These are phyloP conservation scores for Comarum palustre DNA, from an alignment of 306 rosid genomes.

Conservation along the genomic window DNA sequence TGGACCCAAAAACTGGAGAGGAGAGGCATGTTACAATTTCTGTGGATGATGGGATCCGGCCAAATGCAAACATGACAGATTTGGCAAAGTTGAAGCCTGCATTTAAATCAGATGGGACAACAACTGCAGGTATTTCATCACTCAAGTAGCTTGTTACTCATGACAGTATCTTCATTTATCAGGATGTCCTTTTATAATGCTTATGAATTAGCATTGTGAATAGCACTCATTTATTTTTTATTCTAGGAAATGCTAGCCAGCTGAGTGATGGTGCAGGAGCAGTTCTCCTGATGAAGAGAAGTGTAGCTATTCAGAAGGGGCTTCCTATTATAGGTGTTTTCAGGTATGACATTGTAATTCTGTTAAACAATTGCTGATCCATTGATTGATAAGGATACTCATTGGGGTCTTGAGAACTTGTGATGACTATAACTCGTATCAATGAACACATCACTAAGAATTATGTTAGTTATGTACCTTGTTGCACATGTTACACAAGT, in stretches of 20 bases:
- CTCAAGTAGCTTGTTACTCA: constrained; percentile 12
- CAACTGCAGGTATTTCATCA: constrained; percentile 68
- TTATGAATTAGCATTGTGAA: neutral
- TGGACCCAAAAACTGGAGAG: constrained; percentile 81
- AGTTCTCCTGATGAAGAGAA: constrained; percentile 92
- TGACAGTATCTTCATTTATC: constrained; percentile 5
- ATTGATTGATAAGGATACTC: neutral
- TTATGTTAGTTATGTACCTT: neutral
- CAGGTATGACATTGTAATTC: constrained; percentile 42
- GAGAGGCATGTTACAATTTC: constrained; percentile 60
- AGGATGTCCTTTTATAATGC: neutral
- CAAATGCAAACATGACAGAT: constrained; percentile 50
- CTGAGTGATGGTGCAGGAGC: constrained; percentile 94
- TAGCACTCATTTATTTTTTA: constrained; percentile 6
- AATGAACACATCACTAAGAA: neutral
- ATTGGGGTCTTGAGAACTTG: neutral
- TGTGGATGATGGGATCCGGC: constrained; percentile 82
- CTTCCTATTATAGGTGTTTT: constrained; percentile 80
- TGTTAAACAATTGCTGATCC: neutral
- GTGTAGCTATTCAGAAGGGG: constrained; percentile 65
- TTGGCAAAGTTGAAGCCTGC: constrained; percentile 85
- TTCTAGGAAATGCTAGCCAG: constrained; percentile 88
- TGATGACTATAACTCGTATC: neutral
- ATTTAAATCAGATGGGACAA: constrained; percentile 66
- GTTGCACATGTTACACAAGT: neutral